Percentiles rank a stretch among this genome's conserved stretches.
phyloP scores from a whole-genome alignment of 2,329 filamentous ascomycete genomes.

The Stagonosporopsis cucurbitacearum region DNA sequence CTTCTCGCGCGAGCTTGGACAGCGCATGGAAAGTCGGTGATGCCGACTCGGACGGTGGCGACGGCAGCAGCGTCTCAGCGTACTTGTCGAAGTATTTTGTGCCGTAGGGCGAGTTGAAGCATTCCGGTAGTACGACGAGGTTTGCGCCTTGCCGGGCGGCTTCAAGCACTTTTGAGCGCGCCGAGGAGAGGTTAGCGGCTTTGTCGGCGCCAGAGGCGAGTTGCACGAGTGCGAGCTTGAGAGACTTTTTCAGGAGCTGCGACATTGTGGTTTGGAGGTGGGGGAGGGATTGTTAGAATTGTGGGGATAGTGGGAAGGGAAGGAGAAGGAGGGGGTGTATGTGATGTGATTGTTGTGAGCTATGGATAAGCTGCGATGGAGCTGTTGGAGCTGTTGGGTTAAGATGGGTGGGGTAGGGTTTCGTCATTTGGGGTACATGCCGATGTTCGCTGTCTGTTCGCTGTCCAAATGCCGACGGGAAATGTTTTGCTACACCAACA shows the following conservation, averaged over 20 bases:
- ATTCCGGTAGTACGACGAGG: conserved; percentile 92
- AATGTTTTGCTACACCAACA: background rate
- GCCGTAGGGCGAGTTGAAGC: conserved; percentile 98
- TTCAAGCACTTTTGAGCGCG: conserved; percentile 80
- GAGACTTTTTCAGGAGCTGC: conserved; percentile 44
- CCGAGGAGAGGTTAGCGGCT: conserved; percentile 78
- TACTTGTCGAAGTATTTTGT: conserved; percentile 89
- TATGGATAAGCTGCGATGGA: background rate
- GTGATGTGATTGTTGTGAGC: background rate
- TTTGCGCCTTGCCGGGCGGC: conserved; percentile 78
- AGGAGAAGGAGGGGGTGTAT: background rate
- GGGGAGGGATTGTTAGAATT: background rate
- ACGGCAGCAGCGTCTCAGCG: conserved; percentile 84
- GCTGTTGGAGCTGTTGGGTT: conserved; percentile 14
- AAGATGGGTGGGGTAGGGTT: conserved; percentile 7
- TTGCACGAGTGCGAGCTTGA: conserved; percentile 55
- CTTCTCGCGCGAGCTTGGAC: conserved; percentile 77
- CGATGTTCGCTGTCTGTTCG: conserved; percentile 2
- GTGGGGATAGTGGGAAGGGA: background rate
- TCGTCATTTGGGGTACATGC: conserved; percentile 8
- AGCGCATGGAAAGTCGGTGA: conserved; percentile 88
- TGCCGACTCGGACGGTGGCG: conserved; percentile 71
- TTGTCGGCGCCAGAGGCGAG: conserved; percentile 72
- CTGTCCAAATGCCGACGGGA: conserved; percentile 8
- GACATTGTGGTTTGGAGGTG: conserved; percentile 26